A percentile compares a stretch with the other conserved stretches of the same genome.
Conservation (phyloP, 1,139 yeast genomes). For the Taphrina betulina region DNA sequence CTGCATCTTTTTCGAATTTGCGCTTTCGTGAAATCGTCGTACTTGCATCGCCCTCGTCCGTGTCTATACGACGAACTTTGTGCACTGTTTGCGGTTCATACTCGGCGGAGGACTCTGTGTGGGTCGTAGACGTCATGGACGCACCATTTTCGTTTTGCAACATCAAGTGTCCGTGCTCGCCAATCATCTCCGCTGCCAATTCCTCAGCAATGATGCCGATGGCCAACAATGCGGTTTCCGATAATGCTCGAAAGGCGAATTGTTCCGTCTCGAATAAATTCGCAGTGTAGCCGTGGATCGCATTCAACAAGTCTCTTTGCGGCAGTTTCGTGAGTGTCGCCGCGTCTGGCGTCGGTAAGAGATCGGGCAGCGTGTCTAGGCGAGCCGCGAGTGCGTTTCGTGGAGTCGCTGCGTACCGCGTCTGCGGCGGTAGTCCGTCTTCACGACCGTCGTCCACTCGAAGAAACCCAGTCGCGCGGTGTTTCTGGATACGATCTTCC, state of each 20-base stretch:
- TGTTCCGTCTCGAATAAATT: not conserved
- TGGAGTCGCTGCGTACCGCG: slow-evolving; percentile 1
- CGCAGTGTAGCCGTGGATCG: slow-evolving; percentile 12
- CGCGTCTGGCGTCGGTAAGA: slow-evolving; percentile 1
- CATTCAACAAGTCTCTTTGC: slow-evolving; percentile 7
- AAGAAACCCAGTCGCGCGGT: slow-evolving; percentile 4
- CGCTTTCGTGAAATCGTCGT: too few species aligned
- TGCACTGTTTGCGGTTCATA: too few species aligned
- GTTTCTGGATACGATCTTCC: slow-evolving; percentile 4
- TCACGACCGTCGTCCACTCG: not conserved
- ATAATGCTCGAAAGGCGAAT: not conserved
- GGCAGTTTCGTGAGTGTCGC: not conserved
- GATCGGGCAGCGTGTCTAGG: not conserved
- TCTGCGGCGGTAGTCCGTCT: not conserved
- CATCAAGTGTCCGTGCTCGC: slow-evolving; percentile 12
- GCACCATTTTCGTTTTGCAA: slow-evolving; percentile 3
- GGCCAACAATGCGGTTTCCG: slow-evolving; percentile 5
- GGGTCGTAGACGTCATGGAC: too few species aligned
- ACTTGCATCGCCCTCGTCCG: too few species aligned
- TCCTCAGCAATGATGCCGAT: slow-evolving; percentile 17
- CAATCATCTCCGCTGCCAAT: slow-evolving; percentile 11
- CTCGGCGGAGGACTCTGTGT: too few species aligned
- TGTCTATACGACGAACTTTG: too few species aligned
- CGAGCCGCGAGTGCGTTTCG: slow-evolving; percentile 13
- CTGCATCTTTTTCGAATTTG: too few species aligned